Evolutionary conservation across 257 asterid genomes (phyloP).

Genomic region (Agastache rugosa): DNA sequence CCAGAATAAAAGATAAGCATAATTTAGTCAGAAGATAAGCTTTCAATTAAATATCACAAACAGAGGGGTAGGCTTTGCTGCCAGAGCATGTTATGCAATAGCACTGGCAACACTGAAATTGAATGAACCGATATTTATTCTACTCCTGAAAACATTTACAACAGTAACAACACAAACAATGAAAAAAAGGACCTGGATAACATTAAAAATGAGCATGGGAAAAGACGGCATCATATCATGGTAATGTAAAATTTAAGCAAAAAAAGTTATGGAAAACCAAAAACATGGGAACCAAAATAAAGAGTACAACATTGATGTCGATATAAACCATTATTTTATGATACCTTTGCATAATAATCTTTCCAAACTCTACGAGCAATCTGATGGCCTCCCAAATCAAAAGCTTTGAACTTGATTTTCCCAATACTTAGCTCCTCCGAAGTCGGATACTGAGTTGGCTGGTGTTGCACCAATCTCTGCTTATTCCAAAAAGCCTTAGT

Average conservation of each 20-base stretch:
- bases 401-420: conserved; percentile 87
- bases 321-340: background rate
- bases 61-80: background rate
- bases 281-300: background rate
- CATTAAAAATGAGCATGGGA: background rate
- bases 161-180: background rate
- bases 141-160: background rate
- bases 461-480: conserved; percentile 93
- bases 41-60: background rate
- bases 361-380: conserved; percentile 94
- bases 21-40: background rate
- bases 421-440: conserved; percentile 94
- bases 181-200: background rate
- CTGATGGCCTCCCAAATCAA: conserved; percentile 96
- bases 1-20: background rate
- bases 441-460: conserved; percentile 90
- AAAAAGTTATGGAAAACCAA: background rate
- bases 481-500: conserved; percentile 18
- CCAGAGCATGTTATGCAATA: background rate
- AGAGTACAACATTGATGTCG: background rate
- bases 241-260: background rate
- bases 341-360: conserved; percentile 90
- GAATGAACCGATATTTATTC: background rate
- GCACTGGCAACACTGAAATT: background rate
- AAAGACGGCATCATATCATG: background rate